A percentile compares a stretch with the other conserved stretches of the same genome.
These are phyloP conservation scores for Saccharomycopsis sp. DNA, from an alignment of 805 yeast genomes.

Conservation along the genomic window DNA sequence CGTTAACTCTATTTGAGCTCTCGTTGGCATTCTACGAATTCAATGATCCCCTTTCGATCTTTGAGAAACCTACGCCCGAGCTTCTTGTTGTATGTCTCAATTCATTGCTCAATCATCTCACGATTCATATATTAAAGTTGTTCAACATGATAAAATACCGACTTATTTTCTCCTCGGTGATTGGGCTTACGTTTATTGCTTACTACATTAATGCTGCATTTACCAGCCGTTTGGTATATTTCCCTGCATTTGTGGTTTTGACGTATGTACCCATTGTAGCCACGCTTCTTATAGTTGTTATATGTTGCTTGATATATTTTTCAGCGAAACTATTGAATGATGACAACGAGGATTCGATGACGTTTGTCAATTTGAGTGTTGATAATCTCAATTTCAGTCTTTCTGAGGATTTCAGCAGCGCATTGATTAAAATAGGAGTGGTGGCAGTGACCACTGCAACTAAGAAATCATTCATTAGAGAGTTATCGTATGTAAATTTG, in stretches of 20 bases:
- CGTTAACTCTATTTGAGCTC: slow-evolving; percentile 68
- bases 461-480: slow-evolving; percentile 57
- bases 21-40: slow-evolving; percentile 71
- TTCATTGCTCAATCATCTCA: slow-evolving; percentile 51
- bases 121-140: slow-evolving; percentile 58
- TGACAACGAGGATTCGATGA: slow-evolving; percentile 25
- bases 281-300: slow-evolving; percentile 40
- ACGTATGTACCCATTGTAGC: slow-evolving; percentile 66
- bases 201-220: slow-evolving; percentile 39
- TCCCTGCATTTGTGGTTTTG: slow-evolving; percentile 50
- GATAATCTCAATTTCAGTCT: slow-evolving; percentile 34
- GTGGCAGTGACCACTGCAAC: slow-evolving; percentile 64
- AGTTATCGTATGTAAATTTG: slow-evolving; percentile 41
- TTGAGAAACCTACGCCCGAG: slow-evolving; percentile 43
- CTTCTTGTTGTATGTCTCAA: slow-evolving; percentile 45
- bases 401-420: slow-evolving; percentile 62
- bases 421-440: slow-evolving; percentile 51
- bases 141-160: slow-evolving; percentile 47
- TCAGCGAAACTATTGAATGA: slow-evolving; percentile 46
- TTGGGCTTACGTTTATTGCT: slow-evolving; percentile 47
- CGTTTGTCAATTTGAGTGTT: slow-evolving; percentile 23
- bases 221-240: slow-evolving; percentile 36
- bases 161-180: slow-evolving; percentile 53
- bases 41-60: slow-evolving; percentile 4
- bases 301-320: slow-evolving; percentile 49